Evolutionary conservation across 768 basidiomycete genomes (phyloP).

Genomic region (Tylopilus sp.): DNA sequence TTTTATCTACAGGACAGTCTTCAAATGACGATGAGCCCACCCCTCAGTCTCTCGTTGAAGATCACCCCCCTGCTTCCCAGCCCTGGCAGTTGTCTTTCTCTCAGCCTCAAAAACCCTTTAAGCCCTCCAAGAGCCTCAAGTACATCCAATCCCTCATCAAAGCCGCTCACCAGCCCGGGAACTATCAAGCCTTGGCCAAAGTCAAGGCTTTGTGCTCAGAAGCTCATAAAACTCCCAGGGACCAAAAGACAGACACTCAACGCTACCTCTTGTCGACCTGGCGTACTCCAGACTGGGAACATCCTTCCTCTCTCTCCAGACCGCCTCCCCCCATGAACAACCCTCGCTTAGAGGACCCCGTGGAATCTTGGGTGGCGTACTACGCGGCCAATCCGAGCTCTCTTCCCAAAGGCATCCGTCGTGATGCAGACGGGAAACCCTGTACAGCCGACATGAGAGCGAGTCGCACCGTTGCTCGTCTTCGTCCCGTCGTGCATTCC

Average conservation of each 20-base stretch:
- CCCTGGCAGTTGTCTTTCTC: slow-evolving; percentile 24
- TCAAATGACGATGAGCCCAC: slow-evolving; percentile 23
- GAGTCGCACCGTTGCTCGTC: slow-evolving; percentile 46
- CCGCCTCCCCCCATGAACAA: slow-evolving; percentile 33
- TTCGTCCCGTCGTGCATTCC: slow-evolving; percentile 37
- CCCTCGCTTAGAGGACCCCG: slow-evolving; percentile 45
- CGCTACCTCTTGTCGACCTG: slow-evolving; percentile 40
- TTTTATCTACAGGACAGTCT: slow-evolving; percentile 29
- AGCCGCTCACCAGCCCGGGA: slow-evolving; percentile 42
- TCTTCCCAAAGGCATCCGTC: slow-evolving; percentile 47
- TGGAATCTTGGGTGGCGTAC: slow-evolving; percentile 45
- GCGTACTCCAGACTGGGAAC: slow-evolving; percentile 40
- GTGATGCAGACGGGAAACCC: slow-evolving; percentile 36
- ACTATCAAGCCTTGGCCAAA: slow-evolving; percentile 37
- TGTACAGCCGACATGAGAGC: slow-evolving; percentile 42
- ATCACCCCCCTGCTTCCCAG: slow-evolving; percentile 10
- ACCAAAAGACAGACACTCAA: slow-evolving; percentile 44
- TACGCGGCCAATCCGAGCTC: slow-evolving; percentile 41
- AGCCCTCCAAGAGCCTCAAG: slow-evolving; percentile 35
- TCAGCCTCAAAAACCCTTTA: slow-evolving; percentile 13
- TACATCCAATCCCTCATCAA: slow-evolving; percentile 42
- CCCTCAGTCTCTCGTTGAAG: slow-evolving; percentile 24
- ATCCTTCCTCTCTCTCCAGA: slow-evolving; percentile 18
- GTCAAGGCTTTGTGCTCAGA: slow-evolving; percentile 45
- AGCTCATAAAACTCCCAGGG: slow-evolving; percentile 42